Base-by-base conservation (phyloP, 257 asterid species). In the Petrea volubilis region DNA sequence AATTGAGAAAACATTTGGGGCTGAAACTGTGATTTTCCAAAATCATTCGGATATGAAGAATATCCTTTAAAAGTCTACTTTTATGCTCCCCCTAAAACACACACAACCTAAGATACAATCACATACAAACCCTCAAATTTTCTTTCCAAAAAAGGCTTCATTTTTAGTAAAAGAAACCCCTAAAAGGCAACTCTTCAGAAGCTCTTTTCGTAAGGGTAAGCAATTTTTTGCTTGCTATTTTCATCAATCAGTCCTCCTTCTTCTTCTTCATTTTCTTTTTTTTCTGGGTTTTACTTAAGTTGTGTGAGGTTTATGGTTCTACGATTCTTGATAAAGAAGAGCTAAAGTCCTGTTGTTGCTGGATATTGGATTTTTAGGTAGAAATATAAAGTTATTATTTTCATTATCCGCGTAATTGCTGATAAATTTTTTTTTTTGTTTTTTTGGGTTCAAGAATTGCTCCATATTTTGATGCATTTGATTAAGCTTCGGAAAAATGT, bases 41-140 rank as follows among this genome's bases (percentile, higher is more conserved):
- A 50, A 17, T 68, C 41, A 68, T 18, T 61, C 47, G 51, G 44
- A 60, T 41, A 50, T 17, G 60, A 47, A 67, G 83, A 40, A 81
- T 81, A 81, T 81, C 74, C 85, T 58, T 25, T 60, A 18, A 34
- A 56, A n/a, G 20, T 44, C 72, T 41, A 33, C 33, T 28, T 57
- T 71, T 52, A 71, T 74, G 74, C 77, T 78, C 71, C 76, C 36
- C 9, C 46, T n/a, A 27, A 56, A 60, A 64, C 46, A 27, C 23
- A 25, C 74, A 36, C 23, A 57, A 2, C 53, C 24, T n/a, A 9
- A 23, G 7, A 23, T 17, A 57, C 13, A 10, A 12, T 6, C 6
- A 53, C 5, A 38, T 20, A 68, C n/a, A 49, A 24, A 11, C 21
- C 64, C 2, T 6, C 10, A 53, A 6, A 23, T 34, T 13, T 8